Evolutionary conservation across 306 rosid species (phyloP), one percentile per base, ranked within the genome.

Genomic region (Malus orientalis): DNA sequence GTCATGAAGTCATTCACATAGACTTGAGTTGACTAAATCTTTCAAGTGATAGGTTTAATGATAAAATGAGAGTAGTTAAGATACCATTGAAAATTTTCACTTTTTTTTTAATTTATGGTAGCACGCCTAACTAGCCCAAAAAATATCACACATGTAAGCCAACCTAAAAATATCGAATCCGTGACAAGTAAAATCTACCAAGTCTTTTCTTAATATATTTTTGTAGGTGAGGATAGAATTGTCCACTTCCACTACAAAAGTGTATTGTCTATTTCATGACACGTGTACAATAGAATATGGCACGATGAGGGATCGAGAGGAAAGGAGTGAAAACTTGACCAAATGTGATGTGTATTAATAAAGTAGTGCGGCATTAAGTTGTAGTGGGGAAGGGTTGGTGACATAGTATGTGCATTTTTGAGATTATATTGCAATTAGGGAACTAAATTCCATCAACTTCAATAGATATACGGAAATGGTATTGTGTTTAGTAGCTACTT

Each of bases 341-440:
- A 61, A 61, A 62, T 53, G 70, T 58, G 4, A 8, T 60, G 59
- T 60, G 69, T 27, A 3, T 11, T 3, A 23, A 4, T 63, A 25
- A 19, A 59, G 18, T 38, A 59, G 77, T 73, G 77, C 20, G 11
- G 11, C 59, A 23, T 74, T 44, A 19, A 40, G 30, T 11, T 45
- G 44, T 61, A 45, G 70, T 74, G 77, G 59, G 7, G 4, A 74
- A 62, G 54, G 45, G 61, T 45, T 61, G 78, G 70, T 74, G 47
- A 47, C 6, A 49, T 13, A 6, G 38, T 36, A 36, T 15, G 8
- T 5, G 8, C 18, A 14, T 49, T 49, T 49, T 2, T 5, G 8
- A 15, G 3, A 16, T 49, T 49, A 49, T 15, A 4, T 49, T 49
- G 76, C 32, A 13, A 5, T 25, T 3, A 61, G 66, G 66, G 33